These are phyloP conservation scores for Penicillium sp. DNA, from an alignment of 2,329 filamentous ascomycete species.

Conservation along the genomic window DNA sequence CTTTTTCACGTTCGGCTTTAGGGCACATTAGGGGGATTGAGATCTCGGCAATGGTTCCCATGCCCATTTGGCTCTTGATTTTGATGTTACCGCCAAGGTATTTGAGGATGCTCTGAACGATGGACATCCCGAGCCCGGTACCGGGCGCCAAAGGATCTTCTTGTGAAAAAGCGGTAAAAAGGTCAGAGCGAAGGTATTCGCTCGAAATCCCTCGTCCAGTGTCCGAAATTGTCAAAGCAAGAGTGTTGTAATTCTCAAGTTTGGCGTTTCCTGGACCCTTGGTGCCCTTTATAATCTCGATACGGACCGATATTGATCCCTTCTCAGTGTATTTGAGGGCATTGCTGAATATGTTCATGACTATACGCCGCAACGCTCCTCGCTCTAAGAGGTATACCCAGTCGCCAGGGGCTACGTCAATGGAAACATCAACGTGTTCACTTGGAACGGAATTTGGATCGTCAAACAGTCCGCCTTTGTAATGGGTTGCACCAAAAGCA, in stretches of 20 bases:
- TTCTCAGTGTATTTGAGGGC: slow-evolving; percentile 48
- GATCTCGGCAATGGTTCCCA: slow-evolving; percentile 54
- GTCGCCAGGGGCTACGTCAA: slow-evolving; percentile 41
- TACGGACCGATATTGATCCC: slow-evolving; percentile 40
- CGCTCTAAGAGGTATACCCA: slow-evolving; percentile 50
- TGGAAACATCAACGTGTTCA: slow-evolving; percentile 40
- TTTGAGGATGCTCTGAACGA: slow-evolving; percentile 60
- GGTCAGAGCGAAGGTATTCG: slow-evolving; percentile 57
- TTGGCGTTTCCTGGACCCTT: neutral
- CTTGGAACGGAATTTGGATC: neutral
- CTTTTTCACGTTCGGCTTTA: neutral
- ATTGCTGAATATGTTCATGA: slow-evolving; percentile 53
- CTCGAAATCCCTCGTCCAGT: slow-evolving; percentile 64
- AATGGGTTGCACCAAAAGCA: slow-evolving; percentile 35
- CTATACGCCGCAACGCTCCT: slow-evolving; percentile 48
- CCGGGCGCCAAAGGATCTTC: slow-evolving; percentile 60
- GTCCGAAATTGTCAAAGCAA: slow-evolving; percentile 54
- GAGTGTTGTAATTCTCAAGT: neutral
- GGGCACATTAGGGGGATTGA: slow-evolving; percentile 2
- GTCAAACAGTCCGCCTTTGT: neutral
- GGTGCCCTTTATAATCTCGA: slow-evolving; percentile 28
- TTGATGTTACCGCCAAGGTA: slow-evolving; percentile 58
- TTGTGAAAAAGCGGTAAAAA: slow-evolving; percentile 64
- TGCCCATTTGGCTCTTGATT: slow-evolving; percentile 50
- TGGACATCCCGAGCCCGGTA: slow-evolving; percentile 63